phyloP scores from a whole-genome alignment of 208 protist species.

The Acanthamoeba culbertsoni region DNA sequence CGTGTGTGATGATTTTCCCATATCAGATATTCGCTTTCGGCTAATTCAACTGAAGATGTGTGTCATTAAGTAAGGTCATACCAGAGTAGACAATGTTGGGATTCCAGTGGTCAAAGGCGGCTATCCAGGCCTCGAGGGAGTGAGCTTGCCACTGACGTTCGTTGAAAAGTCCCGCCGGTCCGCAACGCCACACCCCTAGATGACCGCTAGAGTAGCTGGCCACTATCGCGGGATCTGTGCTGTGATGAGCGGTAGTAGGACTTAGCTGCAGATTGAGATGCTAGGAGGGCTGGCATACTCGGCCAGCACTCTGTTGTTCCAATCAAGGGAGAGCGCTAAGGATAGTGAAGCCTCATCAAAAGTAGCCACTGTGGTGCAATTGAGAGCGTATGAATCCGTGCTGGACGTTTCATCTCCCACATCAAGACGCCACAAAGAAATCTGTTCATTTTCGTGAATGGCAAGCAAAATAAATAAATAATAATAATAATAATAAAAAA shows the following conservation, averaged over 20 bases:
- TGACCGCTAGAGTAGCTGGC: neutral
- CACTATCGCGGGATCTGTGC: neutral
- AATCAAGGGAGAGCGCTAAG: neutral
- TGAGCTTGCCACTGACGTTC: conserved; percentile 23
- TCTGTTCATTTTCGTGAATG: neutral
- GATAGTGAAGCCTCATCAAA: neutral
- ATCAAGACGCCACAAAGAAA: neutral
- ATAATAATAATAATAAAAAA: too few species aligned
- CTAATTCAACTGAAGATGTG: neutral
- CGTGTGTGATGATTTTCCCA: neutral
- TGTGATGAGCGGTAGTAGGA: neutral
- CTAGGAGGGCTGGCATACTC: neutral
- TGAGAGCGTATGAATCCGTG: neutral
- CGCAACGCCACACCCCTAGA: conserved; percentile 12
- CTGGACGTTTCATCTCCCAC: neutral
- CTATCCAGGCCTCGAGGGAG: conserved; percentile 46
- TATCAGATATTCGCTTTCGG: neutral
- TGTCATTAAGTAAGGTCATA: neutral
- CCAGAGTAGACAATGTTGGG: conserved; percentile 37
- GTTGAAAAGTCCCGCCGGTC: neutral
- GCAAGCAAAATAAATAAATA: too few species aligned
- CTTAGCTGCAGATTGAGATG: neutral
- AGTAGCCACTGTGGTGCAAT: neutral
- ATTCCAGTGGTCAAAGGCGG: conserved; percentile 36
- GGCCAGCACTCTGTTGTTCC: neutral